Percentiles rank a stretch among this genome's conserved stretches.
Conservation (phyloP, 768 basidiomycete genomes). For the Termitomyces sp. region DNA sequence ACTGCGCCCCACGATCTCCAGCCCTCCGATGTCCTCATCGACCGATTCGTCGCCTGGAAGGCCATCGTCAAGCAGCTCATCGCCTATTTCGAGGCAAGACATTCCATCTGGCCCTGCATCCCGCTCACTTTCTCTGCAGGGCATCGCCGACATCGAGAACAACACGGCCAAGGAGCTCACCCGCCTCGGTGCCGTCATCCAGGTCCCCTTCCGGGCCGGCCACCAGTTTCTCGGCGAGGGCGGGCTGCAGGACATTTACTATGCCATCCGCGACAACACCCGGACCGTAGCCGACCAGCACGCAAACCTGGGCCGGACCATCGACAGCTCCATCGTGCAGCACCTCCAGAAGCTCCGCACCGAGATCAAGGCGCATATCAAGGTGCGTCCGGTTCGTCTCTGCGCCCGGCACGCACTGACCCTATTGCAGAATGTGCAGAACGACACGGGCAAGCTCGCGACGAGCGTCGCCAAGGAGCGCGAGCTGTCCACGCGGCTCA, state of each 20-base stretch:
- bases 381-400: conserved; percentile 44
- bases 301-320: conserved; percentile 91
- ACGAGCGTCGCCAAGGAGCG: conserved; percentile 90
- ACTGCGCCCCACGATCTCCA: conserved; percentile 85
- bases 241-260: conserved; percentile 94
- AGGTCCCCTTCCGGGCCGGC: conserved; percentile 92
- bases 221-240: conserved; percentile 99
- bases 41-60: conserved; percentile 93
- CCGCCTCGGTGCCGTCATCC: conserved; percentile 92
- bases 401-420: not conserved
- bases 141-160: conserved; percentile 82
- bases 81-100: conserved; percentile 70
- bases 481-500: conserved; percentile 76
- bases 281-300: conserved; percentile 93
- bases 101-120: not conserved
- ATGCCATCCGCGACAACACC: conserved; percentile 89
- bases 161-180: conserved; percentile 91
- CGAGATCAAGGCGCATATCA: conserved; percentile 98
- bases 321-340: conserved; percentile 96
- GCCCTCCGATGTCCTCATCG: conserved; percentile 94
- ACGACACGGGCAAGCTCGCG: conserved; percentile 91
- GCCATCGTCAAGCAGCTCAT: conserved; percentile 94
- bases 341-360: conserved; percentile 92
- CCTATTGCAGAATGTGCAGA: conserved; percentile 72
- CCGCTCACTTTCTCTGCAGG: conserved; percentile 21